Conservation (phyloP, 768 basidiomycete species). For the Leccinellum luteum region DNA sequence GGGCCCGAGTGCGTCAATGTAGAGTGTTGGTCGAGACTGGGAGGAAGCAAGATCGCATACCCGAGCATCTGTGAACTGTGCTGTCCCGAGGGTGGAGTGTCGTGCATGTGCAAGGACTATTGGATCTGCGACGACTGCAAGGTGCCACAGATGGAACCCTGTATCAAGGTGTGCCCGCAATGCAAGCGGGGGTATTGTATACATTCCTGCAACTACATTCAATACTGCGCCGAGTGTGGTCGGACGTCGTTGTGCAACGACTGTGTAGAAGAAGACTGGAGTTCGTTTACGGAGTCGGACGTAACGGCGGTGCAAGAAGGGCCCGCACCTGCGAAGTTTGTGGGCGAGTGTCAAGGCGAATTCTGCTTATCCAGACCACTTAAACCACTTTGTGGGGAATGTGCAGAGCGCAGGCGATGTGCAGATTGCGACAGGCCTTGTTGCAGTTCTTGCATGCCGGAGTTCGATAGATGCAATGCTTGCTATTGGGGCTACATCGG, state of each 20-base stretch:
- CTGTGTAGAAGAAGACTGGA: background rate
- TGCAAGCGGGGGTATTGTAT: conserved; percentile 8
- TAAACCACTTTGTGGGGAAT: background rate
- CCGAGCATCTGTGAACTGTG: background rate
- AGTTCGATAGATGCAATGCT: background rate
- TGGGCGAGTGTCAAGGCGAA: background rate
- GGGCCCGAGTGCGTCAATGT: background rate
- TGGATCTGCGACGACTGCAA: conserved; percentile 28
- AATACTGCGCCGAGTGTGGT: conserved; percentile 18
- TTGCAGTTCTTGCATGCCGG: background rate
- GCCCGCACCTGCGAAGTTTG: background rate
- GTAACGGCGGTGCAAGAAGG: background rate
- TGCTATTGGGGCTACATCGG: background rate
- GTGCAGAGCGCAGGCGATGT: background rate
- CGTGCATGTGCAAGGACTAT: conserved; percentile 19
- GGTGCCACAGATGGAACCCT: background rate
- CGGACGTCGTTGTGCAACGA: conserved; percentile 16
- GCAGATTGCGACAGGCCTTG: background rate
- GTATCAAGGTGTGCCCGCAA: conserved; percentile 7
- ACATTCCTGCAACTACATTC: conserved; percentile 21
- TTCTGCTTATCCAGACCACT: background rate
- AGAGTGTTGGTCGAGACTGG: conserved; percentile 11
- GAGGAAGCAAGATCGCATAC: background rate
- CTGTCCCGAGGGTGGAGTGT: conserved; percentile 16
- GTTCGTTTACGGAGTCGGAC: background rate